Evolutionary conservation across 2,329 filamentous ascomycete species (phyloP), one percentile per base, ranked within the genome.

Genomic region (Dothidotthia symphoricarpi): DNA sequence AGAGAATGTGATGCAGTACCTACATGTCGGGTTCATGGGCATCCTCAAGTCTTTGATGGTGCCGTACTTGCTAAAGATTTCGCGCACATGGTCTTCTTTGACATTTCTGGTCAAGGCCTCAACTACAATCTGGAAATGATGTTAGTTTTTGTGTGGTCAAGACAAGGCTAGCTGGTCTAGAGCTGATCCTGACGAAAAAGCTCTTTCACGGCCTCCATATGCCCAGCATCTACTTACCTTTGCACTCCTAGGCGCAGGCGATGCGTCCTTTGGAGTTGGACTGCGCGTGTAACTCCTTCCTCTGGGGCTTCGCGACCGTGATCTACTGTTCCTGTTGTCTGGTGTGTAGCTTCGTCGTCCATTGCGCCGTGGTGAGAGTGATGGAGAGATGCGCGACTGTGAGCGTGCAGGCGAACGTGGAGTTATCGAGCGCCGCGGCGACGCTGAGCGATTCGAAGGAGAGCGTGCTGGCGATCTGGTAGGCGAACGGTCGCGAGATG

Each of bases 71-170:
- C 87, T 85, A 63, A 98, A 98, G 43, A 98, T 95, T 64, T 98
- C 93, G 51, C 81, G 79, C 6, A 98, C 73, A 59, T 98, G 93
- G 13, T 80, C 79, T 64, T 91, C 87, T 41, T 87, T 94, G 54
- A 98, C 85, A 59, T 95, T 97, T 67, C 94, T 95, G 3, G 91
- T 95, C 59, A 98, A 76, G 47, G 94, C 90, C 68, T 98, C 93
- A 31, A 98, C 86, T 13, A 98, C 88, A 63, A 98, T 90, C 87
- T 96, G 44, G 22, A 13, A 19, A 10, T 8, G 29, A 50, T 28
- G 45, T 47, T 28, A 47, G 13, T 14, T 27, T 16, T 10, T 24
- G 22, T 11, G 19, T 19, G 16, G 24, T 24, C 16, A 17, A n/a
- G 16, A 26, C 26, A 15, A 44, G 42, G 39, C 41, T 40, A 25